Conservation (phyloP, 495 filamentous ascomycete species). For the Peziza echinospora region DNA sequence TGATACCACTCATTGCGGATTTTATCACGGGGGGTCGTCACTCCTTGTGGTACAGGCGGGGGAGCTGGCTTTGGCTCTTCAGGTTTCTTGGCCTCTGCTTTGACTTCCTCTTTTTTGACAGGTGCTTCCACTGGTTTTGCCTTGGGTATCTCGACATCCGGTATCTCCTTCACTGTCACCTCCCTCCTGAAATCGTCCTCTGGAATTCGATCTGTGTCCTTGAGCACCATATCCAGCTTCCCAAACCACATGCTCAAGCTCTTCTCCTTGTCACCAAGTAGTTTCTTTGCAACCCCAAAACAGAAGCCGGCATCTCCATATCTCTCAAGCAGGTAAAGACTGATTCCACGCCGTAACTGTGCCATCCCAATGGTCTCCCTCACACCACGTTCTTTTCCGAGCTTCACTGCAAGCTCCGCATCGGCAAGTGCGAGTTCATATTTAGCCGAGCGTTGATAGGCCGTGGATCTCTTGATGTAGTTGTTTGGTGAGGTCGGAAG, state of each 20-base stretch:
- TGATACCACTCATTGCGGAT: constrained; percentile 71
- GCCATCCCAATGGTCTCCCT: constrained; percentile 59
- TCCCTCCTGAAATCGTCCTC: constrained; percentile 36
- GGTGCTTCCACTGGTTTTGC: constrained; percentile 15
- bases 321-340: constrained; percentile 45
- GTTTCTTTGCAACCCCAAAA: constrained; percentile 39
- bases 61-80: constrained; percentile 7
- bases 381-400: constrained; percentile 50
- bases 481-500: constrained; percentile 53
- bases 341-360: constrained; percentile 59
- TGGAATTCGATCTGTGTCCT: constrained; percentile 25
- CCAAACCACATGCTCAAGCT: constrained; percentile 40
- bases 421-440: constrained; percentile 43
- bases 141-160: constrained; percentile 31
- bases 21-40: constrained; percentile 34
- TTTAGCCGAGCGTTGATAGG: constrained; percentile 40
- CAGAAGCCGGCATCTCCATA: constrained; percentile 60
- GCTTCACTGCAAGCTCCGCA: constrained; percentile 52
- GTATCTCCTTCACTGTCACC: constrained; percentile 41
- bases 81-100: constrained; percentile 16
- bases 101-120: constrained; percentile 21
- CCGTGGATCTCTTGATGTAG: constrained; percentile 71
- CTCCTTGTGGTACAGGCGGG: constrained; percentile 9
- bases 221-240: constrained; percentile 31
- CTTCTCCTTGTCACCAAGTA: constrained; percentile 34